phyloP scores from a whole-genome alignment of 371 early-diverging fungal genomes.

The Syncephalastrum racemosum region DNA sequence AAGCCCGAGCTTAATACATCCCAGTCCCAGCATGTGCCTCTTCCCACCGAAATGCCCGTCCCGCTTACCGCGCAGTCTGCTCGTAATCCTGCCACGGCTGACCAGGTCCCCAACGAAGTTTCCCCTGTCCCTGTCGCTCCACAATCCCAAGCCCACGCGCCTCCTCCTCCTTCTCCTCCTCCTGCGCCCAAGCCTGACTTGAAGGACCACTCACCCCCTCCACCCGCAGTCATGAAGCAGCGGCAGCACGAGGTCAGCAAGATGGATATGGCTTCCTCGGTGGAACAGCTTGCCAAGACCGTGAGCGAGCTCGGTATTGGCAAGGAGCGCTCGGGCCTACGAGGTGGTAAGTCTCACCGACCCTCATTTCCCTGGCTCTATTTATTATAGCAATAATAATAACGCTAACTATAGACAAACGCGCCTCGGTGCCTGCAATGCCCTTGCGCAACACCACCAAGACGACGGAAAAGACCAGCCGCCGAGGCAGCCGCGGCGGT shows the following conservation, averaged over 20 bases:
- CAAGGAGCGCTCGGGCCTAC: slow-evolving; percentile 8
- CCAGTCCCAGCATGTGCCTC: too few relatives aligned
- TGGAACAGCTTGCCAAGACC: slow-evolving; percentile 24
- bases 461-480: background rate
- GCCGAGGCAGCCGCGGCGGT: slow-evolving; percentile 1
- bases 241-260: background rate
- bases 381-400: background rate
- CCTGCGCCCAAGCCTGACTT: slow-evolving; percentile 19
- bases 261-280: slow-evolving; percentile 23
- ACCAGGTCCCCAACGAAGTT: too few relatives aligned
- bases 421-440: background rate
- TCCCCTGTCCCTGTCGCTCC: too few relatives aligned
- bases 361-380: too few relatives aligned
- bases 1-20: too few relatives aligned
- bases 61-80: too few relatives aligned
- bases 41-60: too few relatives aligned
- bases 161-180: too few relatives aligned
- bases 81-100: too few relatives aligned
- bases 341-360: slow-evolving; percentile 1
- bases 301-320: slow-evolving; percentile 23
- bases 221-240: background rate
- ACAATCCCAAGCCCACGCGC: background rate
- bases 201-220: slow-evolving; percentile 9
- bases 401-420: background rate
- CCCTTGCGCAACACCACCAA: background rate